These are phyloP conservation scores for Hanseniaspora singularis DNA, from an alignment of 805 yeast species.

Conservation along the genomic window DNA sequence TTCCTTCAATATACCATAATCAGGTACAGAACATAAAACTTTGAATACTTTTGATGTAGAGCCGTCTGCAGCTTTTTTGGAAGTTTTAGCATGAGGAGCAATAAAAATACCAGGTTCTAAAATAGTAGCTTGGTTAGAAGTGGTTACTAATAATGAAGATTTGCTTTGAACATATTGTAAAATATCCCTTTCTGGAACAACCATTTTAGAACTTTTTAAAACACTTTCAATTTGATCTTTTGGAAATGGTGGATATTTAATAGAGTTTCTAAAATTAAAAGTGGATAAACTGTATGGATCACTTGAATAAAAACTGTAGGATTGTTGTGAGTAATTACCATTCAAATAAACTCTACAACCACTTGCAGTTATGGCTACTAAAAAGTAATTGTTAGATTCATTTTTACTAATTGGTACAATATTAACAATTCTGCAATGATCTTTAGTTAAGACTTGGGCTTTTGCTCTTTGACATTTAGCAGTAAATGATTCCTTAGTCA, in stretches of 20 bases:
- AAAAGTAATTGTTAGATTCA: conserved; percentile 58
- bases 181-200: conserved; percentile 1
- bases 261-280: conserved; percentile 30
- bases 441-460: conserved; percentile 46
- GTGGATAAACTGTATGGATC: not conserved
- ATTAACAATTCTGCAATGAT: conserved; percentile 48
- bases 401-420: conserved; percentile 39
- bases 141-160: conserved; percentile 42
- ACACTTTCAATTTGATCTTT: conserved; percentile 21
- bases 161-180: conserved; percentile 36
- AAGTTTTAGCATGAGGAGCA: conserved; percentile 39
- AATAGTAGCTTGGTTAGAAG: conserved; percentile 47
- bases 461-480: conserved; percentile 35
- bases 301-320: conserved; percentile 9
- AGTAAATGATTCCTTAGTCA: conserved; percentile 30
- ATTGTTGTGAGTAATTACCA: conserved; percentile 30
- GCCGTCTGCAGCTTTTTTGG: conserved; percentile 5
- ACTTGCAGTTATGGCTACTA: conserved; percentile 66
- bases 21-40: conserved; percentile 67
- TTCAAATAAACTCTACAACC: conserved; percentile 66
- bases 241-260: conserved; percentile 55
- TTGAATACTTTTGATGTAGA: conserved; percentile 25
- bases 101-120: conserved; percentile 81
- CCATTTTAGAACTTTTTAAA: conserved; percentile 18
- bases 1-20: conserved; percentile 70